phyloP scores from a whole-genome alignment of 1,284 basidiomycete genomes.

The Sporisorium exsertum region DNA sequence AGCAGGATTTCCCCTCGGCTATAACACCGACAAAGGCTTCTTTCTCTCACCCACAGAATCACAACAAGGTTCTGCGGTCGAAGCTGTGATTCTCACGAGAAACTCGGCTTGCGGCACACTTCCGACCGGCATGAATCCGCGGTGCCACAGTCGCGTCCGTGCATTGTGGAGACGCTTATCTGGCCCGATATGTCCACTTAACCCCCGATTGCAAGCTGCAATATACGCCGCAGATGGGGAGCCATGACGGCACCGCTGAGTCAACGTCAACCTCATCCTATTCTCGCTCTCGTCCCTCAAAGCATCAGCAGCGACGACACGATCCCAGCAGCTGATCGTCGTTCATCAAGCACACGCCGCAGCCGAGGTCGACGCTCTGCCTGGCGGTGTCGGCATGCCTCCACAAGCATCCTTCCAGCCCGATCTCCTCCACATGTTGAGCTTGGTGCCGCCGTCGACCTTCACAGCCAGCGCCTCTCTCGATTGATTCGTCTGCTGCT shows the following conservation, averaged over 20 bases:
- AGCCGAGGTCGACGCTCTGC: not conserved
- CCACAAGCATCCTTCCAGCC: not conserved
- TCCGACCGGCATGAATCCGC: constrained; percentile 7
- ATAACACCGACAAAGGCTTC: not conserved
- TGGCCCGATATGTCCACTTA: not conserved
- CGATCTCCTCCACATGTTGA: constrained; percentile 9
- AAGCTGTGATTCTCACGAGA: not conserved
- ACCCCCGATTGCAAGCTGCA: not conserved
- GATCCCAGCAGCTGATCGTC: constrained; percentile 1
- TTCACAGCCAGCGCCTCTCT: not conserved
- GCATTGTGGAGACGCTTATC: not conserved
- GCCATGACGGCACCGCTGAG: constrained; percentile 24
- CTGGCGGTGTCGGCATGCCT: not conserved
- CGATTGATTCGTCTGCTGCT: not conserved
- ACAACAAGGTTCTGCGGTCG: not conserved
- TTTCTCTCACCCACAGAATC: not conserved
- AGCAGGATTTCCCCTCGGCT: not conserved
- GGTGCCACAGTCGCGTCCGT: not conserved
- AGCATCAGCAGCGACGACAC: not conserved
- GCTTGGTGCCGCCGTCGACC: too few species aligned
- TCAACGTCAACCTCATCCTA: constrained; percentile 5
- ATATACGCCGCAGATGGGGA: constrained; percentile 3
- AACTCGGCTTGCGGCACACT: constrained; percentile 10
- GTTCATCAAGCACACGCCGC: not conserved
- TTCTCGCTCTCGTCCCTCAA: not conserved